These are phyloP conservation scores for Parastagonospora avenae DNA, from an alignment of 2,329 filamentous ascomycete genomes.

Conservation along the genomic window DNA sequence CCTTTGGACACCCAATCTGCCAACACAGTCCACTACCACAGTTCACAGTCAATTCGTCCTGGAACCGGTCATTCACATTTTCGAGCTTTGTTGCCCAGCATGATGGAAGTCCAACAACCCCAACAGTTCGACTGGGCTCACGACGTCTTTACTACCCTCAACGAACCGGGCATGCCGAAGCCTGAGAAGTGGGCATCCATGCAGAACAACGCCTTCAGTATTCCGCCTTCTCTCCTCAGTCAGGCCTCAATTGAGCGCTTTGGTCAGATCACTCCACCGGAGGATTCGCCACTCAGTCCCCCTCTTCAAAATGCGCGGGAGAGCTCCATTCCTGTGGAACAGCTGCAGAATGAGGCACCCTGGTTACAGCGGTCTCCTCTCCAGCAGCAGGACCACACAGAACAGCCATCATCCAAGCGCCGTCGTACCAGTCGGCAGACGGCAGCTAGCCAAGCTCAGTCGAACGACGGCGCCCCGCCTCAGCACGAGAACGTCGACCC, in stretches of 20 bases:
- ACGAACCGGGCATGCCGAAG: constrained; percentile 11
- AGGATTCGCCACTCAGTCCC: constrained; percentile 39
- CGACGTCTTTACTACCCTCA: constrained; percentile 33
- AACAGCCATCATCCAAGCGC: constrained; percentile 30
- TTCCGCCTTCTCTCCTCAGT: constrained; percentile 37
- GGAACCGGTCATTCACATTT: no score
- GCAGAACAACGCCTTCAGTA: constrained; percentile 24
- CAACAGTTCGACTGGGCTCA: constrained; percentile 34
- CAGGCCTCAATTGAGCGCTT: constrained; percentile 35
- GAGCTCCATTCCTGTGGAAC: constrained; percentile 34
- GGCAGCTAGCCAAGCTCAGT: constrained; percentile 6
- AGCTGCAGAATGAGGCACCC: constrained; percentile 34
- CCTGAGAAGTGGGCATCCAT: constrained; percentile 29
- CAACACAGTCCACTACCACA: no score
- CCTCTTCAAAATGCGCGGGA: constrained; percentile 15
- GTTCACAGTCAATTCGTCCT: no score
- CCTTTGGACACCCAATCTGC: no score
- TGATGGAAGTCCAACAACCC: constrained; percentile 27
- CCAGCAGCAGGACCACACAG: constrained; percentile 9
- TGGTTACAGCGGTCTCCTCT: constrained; percentile 23
- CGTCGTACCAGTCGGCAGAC: constrained; percentile 31
- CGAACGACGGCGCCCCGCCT: constrained; percentile 5
- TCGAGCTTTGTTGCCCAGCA: constrained; percentile 3
- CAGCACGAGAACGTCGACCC: constrained; percentile 23
- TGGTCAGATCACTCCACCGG: constrained; percentile 45